phyloP scores from a whole-genome alignment of 2,329 filamentous ascomycete genomes.

The Knufia petricola region DNA sequence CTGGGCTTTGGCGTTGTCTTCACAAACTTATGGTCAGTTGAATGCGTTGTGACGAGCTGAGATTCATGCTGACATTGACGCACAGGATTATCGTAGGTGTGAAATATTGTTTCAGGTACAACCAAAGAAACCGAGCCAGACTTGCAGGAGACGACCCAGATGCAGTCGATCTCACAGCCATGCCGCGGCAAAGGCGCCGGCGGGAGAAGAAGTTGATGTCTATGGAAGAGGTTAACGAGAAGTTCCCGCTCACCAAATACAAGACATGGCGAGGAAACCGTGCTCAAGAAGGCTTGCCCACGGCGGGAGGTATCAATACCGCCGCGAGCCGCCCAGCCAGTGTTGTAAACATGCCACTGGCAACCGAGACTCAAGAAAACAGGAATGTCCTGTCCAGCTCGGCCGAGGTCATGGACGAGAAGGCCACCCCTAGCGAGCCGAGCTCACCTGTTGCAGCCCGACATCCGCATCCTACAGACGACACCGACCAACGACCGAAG shows the following conservation, averaged over 20 bases:
- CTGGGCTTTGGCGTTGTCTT: slow-evolving; percentile 97
- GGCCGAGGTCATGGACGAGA: slow-evolving; percentile 12
- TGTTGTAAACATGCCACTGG: slow-evolving; percentile 44
- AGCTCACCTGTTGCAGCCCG: neutral
- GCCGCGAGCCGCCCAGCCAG: slow-evolving; percentile 62
- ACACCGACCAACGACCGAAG: slow-evolving; percentile 22
- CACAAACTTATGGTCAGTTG: slow-evolving; percentile 89
- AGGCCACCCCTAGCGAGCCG: slow-evolving; percentile 7
- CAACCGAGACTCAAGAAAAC: slow-evolving; percentile 14
- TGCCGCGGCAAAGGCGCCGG: slow-evolving; percentile 76
- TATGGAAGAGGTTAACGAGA: slow-evolving; percentile 97
- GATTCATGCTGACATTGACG: slow-evolving; percentile 20
- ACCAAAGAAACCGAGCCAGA: slow-evolving; percentile 77
- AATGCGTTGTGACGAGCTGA: neutral
- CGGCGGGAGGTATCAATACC: slow-evolving; percentile 67
- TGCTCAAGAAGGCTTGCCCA: slow-evolving; percentile 72
- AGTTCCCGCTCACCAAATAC: slow-evolving; percentile 93
- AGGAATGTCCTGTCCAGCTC: slow-evolving; percentile 11
- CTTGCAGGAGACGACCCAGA: slow-evolving; percentile 72
- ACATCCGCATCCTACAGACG: neutral
- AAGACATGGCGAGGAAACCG: slow-evolving; percentile 84
- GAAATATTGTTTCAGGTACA: slow-evolving; percentile 98
- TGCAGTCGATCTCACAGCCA: slow-evolving; percentile 74
- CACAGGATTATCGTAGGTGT: slow-evolving; percentile 96
- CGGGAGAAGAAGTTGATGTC: slow-evolving; percentile 98